These are phyloP conservation scores for Lineolata rhizophorae DNA, from an alignment of 495 filamentous ascomycete genomes.

Conservation along the genomic window DNA sequence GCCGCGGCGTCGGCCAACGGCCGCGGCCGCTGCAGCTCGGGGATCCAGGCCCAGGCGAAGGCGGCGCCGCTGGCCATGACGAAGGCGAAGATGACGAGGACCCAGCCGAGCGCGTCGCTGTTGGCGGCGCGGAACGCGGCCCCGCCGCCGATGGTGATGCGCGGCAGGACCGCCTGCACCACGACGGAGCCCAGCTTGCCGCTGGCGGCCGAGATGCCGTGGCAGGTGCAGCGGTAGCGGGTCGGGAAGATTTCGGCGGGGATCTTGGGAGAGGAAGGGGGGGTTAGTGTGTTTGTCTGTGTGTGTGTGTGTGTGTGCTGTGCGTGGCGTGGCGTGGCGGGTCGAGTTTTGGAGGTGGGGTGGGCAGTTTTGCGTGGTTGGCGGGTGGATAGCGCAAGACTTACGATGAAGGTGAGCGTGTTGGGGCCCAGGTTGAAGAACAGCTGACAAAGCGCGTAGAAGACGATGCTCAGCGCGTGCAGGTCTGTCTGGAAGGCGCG, in stretches of 20 bases:
- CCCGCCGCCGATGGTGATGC: background rate
- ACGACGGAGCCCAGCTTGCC: constrained; percentile 22
- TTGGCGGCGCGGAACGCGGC: constrained; percentile 1
- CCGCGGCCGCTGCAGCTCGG: background rate
- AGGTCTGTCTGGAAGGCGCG: constrained; percentile 16
- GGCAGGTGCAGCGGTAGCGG: constrained; percentile 18
- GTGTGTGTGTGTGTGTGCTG: no score
- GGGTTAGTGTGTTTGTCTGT: no score
- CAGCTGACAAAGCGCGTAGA: constrained; percentile 37
- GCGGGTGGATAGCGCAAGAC: background rate
- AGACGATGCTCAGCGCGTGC: constrained; percentile 25
- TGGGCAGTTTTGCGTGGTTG: no score
- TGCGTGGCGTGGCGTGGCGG: no score
- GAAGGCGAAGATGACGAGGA: constrained; percentile 14
- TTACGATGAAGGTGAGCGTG: constrained; percentile 35
- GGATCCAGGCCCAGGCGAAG: constrained; percentile 11
- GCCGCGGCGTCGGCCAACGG: no score
- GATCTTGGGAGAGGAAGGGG: no score
- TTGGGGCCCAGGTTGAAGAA: constrained; percentile 48
- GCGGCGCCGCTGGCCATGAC: constrained; percentile 16
- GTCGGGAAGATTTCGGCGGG: constrained; percentile 23
- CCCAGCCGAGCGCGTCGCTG: constrained; percentile 9
- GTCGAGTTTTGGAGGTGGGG: no score
- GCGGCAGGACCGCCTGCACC: constrained; percentile 10
- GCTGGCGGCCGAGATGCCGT: constrained; percentile 22